Percentiles rank a stretch among this genome's conserved stretches.
phyloP scores from a whole-genome alignment of 345 rosid species.

The Boechera retrofracta region DNA sequence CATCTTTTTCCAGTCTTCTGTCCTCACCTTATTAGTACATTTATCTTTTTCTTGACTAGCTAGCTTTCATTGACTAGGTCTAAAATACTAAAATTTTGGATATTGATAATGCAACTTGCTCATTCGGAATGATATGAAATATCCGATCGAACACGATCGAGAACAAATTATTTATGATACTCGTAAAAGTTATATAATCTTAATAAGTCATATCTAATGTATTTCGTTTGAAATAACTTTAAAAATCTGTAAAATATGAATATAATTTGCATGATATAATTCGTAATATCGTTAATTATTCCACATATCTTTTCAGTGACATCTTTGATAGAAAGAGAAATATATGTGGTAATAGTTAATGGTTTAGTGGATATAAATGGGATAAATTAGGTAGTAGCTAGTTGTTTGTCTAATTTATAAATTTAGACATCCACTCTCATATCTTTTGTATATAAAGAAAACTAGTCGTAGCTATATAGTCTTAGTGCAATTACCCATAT shows the following conservation, averaged over 20 bases:
- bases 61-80: slow-evolving; percentile 11
- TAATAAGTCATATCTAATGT: not conserved
- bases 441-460: not conserved
- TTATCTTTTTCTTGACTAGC: slow-evolving; percentile 21
- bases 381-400: not conserved
- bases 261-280: too few species aligned
- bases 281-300: too few species aligned
- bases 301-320: too few species aligned
- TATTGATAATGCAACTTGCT: not conserved
- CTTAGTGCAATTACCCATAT: not conserved
- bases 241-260: too few species aligned
- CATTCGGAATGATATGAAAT: not conserved
- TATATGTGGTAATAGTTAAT: too few species aligned
- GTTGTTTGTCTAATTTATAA: not conserved
- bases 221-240: not conserved
- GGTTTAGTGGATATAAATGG: not conserved
- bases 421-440: not conserved
- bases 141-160: not conserved
- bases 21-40: slow-evolving; percentile 26
- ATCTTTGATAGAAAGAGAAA: too few species aligned
- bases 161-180: not conserved
- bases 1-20: slow-evolving; percentile 12
- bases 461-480: not conserved
- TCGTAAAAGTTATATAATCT: not conserved
- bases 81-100: not conserved